Base-by-base conservation (phyloP, 1,284 basidiomycete genomes). In the Cronartium quercuum region DNA sequence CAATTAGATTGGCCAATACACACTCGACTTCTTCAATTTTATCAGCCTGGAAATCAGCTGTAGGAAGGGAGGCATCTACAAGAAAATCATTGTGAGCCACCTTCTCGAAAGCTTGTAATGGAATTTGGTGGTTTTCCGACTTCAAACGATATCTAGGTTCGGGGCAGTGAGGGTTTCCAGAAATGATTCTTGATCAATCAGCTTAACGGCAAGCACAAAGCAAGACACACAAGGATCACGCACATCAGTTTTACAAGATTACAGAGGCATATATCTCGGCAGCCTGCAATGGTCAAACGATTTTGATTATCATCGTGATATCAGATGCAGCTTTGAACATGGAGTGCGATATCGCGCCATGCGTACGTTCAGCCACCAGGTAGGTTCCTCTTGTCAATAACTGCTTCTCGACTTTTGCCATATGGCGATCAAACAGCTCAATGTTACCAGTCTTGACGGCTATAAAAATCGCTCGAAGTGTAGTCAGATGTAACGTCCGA, bases 191-290 rank as follows among this genome's bases (percentile, higher is more conserved):
- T 38, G 13, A 6, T 38, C 41, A 7, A 35, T 67, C 6, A 55
- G 12, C 29, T 42, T 51, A 51, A 51, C 13, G 13, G 15, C 34
- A 24, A 61, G 24, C 58, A 61, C 18, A 61, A 61, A 10, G 29
- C 12, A 9, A 34, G 7, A 13, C 15, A 34, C 15, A 34, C 24
- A 61, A 9, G 34, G 13, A 18, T 40, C 35, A 65, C 69, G 51
- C 38, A 73, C 69, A 73, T 66, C n/a, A 73, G 35, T 55, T 73
- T 73, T 47, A 73, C 69, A 37, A 73, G 63, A 35, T 73, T 73
- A 60, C 69, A 73, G 10, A 73, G 47, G 44, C 69, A 73, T 51
- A 73, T 61, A 40, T 73, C 62, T 29, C 69, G 69, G 44, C 69
- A 73, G 1, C 69, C 69, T 73, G 34, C 29, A 1, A 7, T 24